These are phyloP conservation scores for Pichia sp. DNA, from an alignment of 1,139 yeast species.

Conservation along the genomic window DNA sequence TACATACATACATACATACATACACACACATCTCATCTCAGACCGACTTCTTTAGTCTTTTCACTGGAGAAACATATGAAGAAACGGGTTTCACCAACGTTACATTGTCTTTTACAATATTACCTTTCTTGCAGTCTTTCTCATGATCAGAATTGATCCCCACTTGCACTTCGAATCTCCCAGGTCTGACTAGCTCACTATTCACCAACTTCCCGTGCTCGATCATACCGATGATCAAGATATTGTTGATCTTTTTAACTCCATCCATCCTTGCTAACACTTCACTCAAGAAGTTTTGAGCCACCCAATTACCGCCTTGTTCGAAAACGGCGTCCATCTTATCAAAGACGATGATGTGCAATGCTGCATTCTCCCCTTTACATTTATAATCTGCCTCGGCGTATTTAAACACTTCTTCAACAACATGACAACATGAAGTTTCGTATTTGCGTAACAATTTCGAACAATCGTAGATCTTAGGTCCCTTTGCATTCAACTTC, in stretches of 20 bases:
- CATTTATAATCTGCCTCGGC: constrained; percentile 94
- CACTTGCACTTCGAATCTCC: constrained; percentile 97
- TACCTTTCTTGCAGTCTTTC: no score
- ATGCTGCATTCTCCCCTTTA: constrained; percentile 88
- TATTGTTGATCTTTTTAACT: no score
- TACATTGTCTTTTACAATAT: no score
- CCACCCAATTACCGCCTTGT: constrained; percentile 99
- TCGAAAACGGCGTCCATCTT: constrained; percentile 97
- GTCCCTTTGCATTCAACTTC: constrained; percentile 95
- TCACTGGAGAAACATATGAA: no score
- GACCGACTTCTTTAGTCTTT: no score
- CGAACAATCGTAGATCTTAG: constrained; percentile 99
- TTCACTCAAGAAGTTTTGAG: constrained; percentile 97
- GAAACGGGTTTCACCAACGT: no score
- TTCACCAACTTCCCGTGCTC: constrained; percentile 63
- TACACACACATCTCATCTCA: no score
- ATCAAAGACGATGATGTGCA: constrained; percentile 95
- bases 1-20: no score
- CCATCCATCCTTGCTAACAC: constrained; percentile 96
- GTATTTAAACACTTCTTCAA: constrained; percentile 92
- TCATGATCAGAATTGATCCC: constrained; percentile 95
- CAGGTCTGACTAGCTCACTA: constrained; percentile 91
- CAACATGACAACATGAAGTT: constrained; percentile 96
- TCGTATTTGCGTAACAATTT: constrained; percentile 95
- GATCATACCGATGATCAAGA: no score